Percentiles rank a stretch among this genome's conserved stretches.
Evolutionary conservation across 2,329 filamentous ascomycete species (phyloP).

Genomic region (Hyphodiscus sp.): DNA sequence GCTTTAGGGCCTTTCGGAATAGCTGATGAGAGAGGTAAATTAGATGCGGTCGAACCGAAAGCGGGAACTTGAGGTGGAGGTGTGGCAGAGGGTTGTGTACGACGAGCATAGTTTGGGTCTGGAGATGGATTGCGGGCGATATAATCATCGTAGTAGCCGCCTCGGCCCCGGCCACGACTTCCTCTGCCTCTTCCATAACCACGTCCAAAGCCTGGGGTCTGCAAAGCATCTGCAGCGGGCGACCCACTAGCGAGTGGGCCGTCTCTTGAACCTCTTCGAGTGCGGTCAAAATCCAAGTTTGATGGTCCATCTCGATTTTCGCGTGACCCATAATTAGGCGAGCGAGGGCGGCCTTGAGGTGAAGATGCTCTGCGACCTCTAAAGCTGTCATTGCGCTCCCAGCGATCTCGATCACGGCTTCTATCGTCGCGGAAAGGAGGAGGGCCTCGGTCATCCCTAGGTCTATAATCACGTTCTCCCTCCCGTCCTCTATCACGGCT

Average conservation of each 20-base stretch:
- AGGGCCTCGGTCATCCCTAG: conserved; percentile 42
- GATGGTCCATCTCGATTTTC: conserved; percentile 47
- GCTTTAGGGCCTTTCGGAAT: conserved; percentile 2
- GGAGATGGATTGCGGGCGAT: conserved; percentile 32
- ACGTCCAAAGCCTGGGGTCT: conserved; percentile 14
- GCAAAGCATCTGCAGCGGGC: conserved; percentile 58
- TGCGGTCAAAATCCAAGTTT: conserved; percentile 60
- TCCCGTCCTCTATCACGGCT: conserved; percentile 51
- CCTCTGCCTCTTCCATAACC: conserved; percentile 46
- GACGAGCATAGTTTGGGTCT: conserved; percentile 26
- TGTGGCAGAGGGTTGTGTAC: conserved; percentile 39
- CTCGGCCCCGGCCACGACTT: conserved; percentile 43
- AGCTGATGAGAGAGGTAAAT: conserved; percentile 2
- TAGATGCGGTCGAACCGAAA: conserved; percentile 38
- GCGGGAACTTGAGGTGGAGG: conserved; percentile 48
- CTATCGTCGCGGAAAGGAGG: conserved; percentile 49
- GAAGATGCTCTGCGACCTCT: conserved; percentile 57
- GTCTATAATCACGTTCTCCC: conserved; percentile 43
- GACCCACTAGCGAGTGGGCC: conserved; percentile 67
- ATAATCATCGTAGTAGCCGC: conserved; percentile 52
- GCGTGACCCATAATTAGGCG: conserved; percentile 56
- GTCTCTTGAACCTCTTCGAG: conserved; percentile 63
- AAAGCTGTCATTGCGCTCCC: conserved; percentile 46
- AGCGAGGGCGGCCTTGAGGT: conserved; percentile 52
- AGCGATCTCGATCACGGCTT: conserved; percentile 46